Percentiles rank a stretch among this genome's conserved stretches.
phyloP scores from a whole-genome alignment of 1,284 basidiomycete genomes.

The Leccinum subrobustum region DNA sequence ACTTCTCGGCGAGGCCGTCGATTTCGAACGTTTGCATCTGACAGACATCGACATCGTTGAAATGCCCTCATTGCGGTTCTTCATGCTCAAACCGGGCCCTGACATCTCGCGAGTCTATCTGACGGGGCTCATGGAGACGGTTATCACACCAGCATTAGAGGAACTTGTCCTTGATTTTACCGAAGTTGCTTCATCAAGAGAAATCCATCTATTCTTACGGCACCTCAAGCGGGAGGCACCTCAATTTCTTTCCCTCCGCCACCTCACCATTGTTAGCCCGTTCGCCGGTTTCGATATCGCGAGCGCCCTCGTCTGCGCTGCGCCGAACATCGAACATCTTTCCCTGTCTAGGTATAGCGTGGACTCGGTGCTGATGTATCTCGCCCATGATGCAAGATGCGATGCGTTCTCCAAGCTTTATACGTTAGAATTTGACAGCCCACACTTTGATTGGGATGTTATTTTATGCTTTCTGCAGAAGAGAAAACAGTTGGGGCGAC shows the following conservation, averaged over 20 bases:
- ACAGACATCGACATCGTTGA: constrained; percentile 9
- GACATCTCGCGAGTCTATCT: constrained; percentile 32
- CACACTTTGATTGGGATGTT: constrained; percentile 34
- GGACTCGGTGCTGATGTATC: constrained; percentile 26
- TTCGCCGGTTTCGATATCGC: constrained; percentile 30
- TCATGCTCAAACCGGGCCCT: constrained; percentile 26
- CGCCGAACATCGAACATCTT: constrained; percentile 26
- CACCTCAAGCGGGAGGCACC: constrained; percentile 29
- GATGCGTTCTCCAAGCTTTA: constrained; percentile 28
- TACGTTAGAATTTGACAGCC: constrained; percentile 19
- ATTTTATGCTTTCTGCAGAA: constrained; percentile 28
- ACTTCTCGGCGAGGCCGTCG: constrained; percentile 31
- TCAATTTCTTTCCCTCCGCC: constrained; percentile 24
- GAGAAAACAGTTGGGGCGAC: constrained; percentile 23
- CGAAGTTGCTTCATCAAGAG: constrained; percentile 27
- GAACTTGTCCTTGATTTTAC: constrained; percentile 29
- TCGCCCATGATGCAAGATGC: constrained; percentile 31
- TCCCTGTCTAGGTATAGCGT: constrained; percentile 29
- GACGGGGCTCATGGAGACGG: constrained; percentile 24
- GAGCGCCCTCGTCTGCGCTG: constrained; percentile 24
- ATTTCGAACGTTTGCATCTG: constrained; percentile 23
- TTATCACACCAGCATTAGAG: constrained; percentile 25
- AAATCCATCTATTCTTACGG: constrained; percentile 30
- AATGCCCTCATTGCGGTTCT: constrained; percentile 22
- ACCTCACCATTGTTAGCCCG: constrained; percentile 22